These are phyloP conservation scores for Wickerhamiella vanderwaltii DNA, from an alignment of 805 yeast genomes.

Conservation along the genomic window DNA sequence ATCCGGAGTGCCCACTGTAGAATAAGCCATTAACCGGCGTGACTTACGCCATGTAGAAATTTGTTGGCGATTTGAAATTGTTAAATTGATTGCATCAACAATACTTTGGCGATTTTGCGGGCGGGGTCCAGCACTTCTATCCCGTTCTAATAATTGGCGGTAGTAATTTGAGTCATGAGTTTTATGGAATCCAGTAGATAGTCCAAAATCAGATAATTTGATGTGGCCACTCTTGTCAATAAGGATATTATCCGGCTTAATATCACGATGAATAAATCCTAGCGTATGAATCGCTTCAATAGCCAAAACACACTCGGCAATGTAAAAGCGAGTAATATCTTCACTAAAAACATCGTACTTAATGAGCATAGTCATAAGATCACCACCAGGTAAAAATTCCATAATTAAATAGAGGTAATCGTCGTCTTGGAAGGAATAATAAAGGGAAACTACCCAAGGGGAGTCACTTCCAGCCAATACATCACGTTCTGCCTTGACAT, in stretches of 20 bases:
- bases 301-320: constrained; percentile 93
- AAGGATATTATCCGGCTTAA: constrained; percentile 90
- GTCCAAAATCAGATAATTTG: constrained; percentile 62
- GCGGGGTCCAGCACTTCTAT: constrained; percentile 21
- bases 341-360: constrained; percentile 90
- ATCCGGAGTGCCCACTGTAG: constrained; percentile 94
- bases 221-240: constrained; percentile 69
- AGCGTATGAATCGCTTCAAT: constrained; percentile 87
- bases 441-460: constrained; percentile 78
- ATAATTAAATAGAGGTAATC: constrained; percentile 63
- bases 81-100: constrained; percentile 89
- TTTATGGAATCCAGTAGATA: constrained; percentile 85
- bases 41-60: constrained; percentile 94
- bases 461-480: constrained; percentile 83
- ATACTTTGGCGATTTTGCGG: constrained; percentile 46
- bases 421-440: constrained; percentile 70
- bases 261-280: constrained; percentile 92
- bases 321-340: constrained; percentile 76
- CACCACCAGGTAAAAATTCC: constrained; percentile 80
- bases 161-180: constrained; percentile 86
- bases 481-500: constrained; percentile 91
- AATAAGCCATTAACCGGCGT: constrained; percentile 84
- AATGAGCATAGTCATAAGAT: constrained; percentile 87
- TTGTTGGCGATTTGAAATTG: constrained; percentile 89
- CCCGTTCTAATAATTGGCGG: constrained; percentile 65